Base-by-base conservation (phyloP, 2,329 filamentous ascomycete genomes). In the Teratosphaeria gauchensis region DNA sequence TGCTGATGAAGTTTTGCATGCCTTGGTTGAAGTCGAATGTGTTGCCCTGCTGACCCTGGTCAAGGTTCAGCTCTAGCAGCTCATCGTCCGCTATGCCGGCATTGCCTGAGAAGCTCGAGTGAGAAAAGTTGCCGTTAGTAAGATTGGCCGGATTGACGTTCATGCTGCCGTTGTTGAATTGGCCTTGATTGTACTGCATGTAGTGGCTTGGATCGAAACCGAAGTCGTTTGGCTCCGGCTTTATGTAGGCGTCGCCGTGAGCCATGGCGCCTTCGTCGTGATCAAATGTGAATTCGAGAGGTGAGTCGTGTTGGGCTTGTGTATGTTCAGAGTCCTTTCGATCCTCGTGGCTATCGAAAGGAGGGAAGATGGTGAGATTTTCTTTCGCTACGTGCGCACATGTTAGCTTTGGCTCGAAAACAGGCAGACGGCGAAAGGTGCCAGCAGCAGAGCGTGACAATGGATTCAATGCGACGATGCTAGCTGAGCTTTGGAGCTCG, bases 51-150 rank as follows among this genome's bases (percentile, higher is more conserved):
- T 72, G 68, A 35, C 61, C 58, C 42, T 67, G 65, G 54, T 76
- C 73, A 53, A 71, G 63, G 28, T 70, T 81, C 8, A 92, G 79
- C 64, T 96, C 92, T 53, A 92, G 81, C 53, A 97, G 80, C 71
- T 96, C 92, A 63, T 96, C 92, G 64, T 96, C 92, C 62, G 84
- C 87, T 64, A 96, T 92, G 48, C 87, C 82, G 11, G 89, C 88
- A 61, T 87, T 88, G 60, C 87, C 88, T 65, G 85, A 86, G 76
- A 91, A 96, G 72, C 83, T 87, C 59, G 84, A 75, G 28, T 80
- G 76, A 59, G 76, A 77, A 68, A 81, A 85, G 67, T 61, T 62
- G 64, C 80, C 80, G 84, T 92, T 89, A 66, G 84, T 84, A 60
- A 96, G 81, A 63, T 94, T 90, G 62, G 89, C 92, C 11, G 92